Evolutionary conservation across 805 yeast species (phyloP), one percentile per base, ranked within the genome.

Genomic region (Cyberlindnera lachancei): DNA sequence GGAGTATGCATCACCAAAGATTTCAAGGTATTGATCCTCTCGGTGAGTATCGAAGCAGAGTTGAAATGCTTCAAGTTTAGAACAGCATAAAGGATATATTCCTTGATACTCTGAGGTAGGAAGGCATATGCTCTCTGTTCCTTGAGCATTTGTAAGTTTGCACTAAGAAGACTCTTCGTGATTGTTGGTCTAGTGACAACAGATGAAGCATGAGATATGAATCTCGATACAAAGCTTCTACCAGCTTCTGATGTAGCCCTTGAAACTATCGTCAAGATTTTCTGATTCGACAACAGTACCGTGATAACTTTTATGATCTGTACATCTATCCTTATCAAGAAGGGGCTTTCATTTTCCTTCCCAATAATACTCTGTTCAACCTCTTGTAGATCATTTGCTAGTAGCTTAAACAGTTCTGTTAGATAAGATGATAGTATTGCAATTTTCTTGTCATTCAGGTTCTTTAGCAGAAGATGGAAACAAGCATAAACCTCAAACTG

Each of bases 401-500:
- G 19, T 4, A 37, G 13, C 7, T 21, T 29, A 4, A 35, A 14
- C 4, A 48, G 24, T 3, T 36, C 42, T 3, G 34, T 17, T 6
- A 49, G 18, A 7, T 17, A 19, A 0, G 34, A 15, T 2, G 30
- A 8, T 9, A 48, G 23, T 4, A 37, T 17, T 0, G 23, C n/a
- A 0, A 34, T 18, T 17, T 34, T 41, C 16, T 26, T 37, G 9
- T 49, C 52, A 6, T 34, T 34, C 5, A 48, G 19, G 12, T 50
- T 50, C 23, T 46, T 51, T 5, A 51, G 15, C 2, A 51, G 25
- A 2, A 38, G 15, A 24, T 41, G 42, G 22, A 48, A 36, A 0
- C 50, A 36, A 3, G 54, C 52, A 33, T 51, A 51, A 5, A 51
- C 41, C 31, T 51, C 56, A 37, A 50, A 51, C 23, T 38, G 41